phyloP scores from a whole-genome alignment of 306 rosid genomes.

The Fagus crenata region DNA sequence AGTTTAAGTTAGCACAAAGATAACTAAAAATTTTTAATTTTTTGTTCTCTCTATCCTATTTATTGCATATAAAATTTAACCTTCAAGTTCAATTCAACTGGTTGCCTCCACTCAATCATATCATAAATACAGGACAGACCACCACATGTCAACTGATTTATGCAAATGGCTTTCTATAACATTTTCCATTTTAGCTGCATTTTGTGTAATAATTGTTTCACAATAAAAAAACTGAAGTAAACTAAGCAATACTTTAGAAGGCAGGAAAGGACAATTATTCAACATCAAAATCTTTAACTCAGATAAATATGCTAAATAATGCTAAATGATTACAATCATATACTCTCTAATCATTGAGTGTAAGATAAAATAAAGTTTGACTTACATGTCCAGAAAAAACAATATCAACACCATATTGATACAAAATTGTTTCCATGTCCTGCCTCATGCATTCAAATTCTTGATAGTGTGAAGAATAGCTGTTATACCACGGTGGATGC shows the following conservation, averaged over 20 bases:
- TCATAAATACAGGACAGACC: too few relatives aligned
- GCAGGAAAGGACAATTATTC: background rate
- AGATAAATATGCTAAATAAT: background rate
- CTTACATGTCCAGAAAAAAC: conserved; percentile 92
- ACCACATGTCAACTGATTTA: too few relatives aligned
- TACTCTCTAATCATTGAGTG: conserved; percentile 10
- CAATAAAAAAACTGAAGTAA: background rate
- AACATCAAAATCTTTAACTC: background rate
- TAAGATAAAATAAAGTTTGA: conserved; percentile 22
- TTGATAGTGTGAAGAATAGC: conserved; percentile 89
- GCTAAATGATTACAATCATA: background rate
- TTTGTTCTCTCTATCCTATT: too few relatives aligned
- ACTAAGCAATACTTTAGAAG: background rate
- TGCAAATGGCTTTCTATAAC: too few relatives aligned
- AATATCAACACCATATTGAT: conserved; percentile 60
- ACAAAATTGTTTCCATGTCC: conserved; percentile 89
- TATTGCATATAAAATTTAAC: too few relatives aligned
- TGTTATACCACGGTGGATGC: conserved; percentile 94
- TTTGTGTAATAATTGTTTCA: too few relatives aligned
- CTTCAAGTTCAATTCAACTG: too few relatives aligned
- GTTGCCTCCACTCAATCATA: too few relatives aligned
- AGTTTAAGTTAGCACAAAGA: too few relatives aligned
- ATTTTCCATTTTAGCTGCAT: too few relatives aligned
- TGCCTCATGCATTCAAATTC: conserved; percentile 94
- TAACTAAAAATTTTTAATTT: too few relatives aligned